phyloP scores from a whole-genome alignment of 768 basidiomycete species.

The Cystofilobasidium bisporidii region DNA sequence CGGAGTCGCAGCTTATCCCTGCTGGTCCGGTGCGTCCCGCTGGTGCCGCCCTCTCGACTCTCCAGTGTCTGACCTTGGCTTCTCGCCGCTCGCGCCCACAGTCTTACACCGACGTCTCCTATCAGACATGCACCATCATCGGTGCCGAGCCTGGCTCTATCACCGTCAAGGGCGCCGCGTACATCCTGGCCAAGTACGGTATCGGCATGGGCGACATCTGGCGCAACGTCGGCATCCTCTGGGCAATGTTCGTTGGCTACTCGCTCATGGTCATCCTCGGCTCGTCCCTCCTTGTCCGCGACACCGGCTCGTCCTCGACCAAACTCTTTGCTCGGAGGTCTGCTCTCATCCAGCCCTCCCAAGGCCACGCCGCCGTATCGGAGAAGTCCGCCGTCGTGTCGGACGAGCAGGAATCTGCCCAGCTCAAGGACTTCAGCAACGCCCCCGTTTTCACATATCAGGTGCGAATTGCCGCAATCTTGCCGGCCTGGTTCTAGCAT shows the following conservation, averaged over 20 bases:
- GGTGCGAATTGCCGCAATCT: background rate
- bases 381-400: background rate
- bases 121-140: slow-evolving; percentile 3
- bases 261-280: slow-evolving; percentile 17
- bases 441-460: slow-evolving; percentile 9
- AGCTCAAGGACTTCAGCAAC: background rate
- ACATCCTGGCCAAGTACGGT: background rate
- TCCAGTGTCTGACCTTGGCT: background rate
- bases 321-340: slow-evolving; percentile 22
- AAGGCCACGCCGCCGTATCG: background rate
- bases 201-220: slow-evolving; percentile 5
- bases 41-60: background rate
- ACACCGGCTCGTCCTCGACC: slow-evolving; percentile 24
- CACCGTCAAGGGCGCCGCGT: background rate
- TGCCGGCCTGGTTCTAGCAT: too few species aligned
- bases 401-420: background rate
- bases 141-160: background rate
- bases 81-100: too few species aligned
- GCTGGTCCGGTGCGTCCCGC: slow-evolving; percentile 20
- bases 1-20: background rate
- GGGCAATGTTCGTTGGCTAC: slow-evolving; percentile 11
- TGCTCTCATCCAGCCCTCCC: background rate
- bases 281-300: slow-evolving; percentile 22
- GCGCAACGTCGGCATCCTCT: slow-evolving; percentile 21
- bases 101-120: background rate